Evolutionary conservation across 2,329 filamentous ascomycete species (phyloP).

Genomic region (Dothiorella sarmentorum): DNA sequence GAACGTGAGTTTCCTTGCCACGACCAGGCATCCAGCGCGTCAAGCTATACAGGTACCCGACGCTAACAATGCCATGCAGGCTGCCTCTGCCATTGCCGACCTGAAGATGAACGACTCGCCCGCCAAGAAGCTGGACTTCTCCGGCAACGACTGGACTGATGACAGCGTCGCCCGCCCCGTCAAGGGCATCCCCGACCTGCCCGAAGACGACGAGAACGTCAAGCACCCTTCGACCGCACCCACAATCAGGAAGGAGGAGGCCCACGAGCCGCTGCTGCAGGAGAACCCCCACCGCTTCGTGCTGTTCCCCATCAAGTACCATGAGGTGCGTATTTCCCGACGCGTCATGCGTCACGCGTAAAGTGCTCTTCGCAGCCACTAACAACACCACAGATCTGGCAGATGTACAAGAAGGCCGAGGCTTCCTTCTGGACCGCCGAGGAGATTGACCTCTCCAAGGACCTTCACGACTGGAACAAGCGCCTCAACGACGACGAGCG

Average conservation of each 20-base stretch:
- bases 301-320: constrained; percentile 98
- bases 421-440: constrained; percentile 99
- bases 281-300: constrained; percentile 97
- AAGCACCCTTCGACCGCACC: constrained; percentile 54
- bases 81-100: constrained; percentile 78
- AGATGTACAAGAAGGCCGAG: constrained; percentile 99
- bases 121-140: constrained; percentile 83
- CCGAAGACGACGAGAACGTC: constrained; percentile 28
- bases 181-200: constrained; percentile 48
- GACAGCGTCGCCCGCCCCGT: constrained; percentile 51
- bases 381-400: constrained; percentile 76
- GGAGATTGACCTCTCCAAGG: constrained; percentile 98
- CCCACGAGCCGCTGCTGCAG: constrained; percentile 84
- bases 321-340: constrained; percentile 69
- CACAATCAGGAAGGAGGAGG: constrained; percentile 63
- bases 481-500: constrained; percentile 93
- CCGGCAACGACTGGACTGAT: constrained; percentile 53
- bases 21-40: constrained; percentile 26
- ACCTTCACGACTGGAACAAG: constrained; percentile 99
- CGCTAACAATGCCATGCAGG: constrained; percentile 54
- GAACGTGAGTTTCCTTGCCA: constrained; percentile 53
- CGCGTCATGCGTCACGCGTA: constrained; percentile 43
- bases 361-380: constrained; percentile 23
- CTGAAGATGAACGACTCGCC: constrained; percentile 88
- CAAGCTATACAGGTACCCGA: constrained; percentile 25